Percentiles rank a stretch among this genome's conserved stretches.
Evolutionary conservation across 495 filamentous ascomycete species (phyloP).

Genomic region (Hypoxylon crocopeplum): DNA sequence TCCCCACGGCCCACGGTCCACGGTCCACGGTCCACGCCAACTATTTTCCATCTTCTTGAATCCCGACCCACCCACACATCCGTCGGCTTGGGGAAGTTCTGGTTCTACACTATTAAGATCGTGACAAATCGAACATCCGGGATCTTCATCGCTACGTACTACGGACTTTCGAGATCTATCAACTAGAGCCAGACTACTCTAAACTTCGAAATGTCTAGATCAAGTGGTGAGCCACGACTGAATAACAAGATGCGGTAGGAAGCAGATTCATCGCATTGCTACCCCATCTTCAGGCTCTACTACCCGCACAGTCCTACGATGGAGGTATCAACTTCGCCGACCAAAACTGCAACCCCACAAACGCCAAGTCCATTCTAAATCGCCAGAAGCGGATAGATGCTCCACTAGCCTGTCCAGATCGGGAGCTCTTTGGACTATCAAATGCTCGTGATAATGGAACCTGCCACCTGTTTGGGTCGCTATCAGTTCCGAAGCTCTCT

Average conservation of each 20-base stretch:
- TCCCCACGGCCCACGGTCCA: too few relatives aligned
- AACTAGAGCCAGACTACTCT: too few relatives aligned
- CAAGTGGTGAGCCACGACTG: too few relatives aligned
- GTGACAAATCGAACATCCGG: constrained; percentile 14
- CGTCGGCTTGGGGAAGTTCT: too few relatives aligned
- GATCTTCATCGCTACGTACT: background rate
- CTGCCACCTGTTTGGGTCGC: constrained; percentile 20
- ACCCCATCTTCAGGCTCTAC: too few relatives aligned
- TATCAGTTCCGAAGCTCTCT: constrained; percentile 5
- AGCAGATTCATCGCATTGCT: too few relatives aligned
- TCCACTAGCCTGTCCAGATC: constrained; percentile 35
- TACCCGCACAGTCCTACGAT: too few relatives aligned
- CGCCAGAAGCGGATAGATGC: constrained; percentile 27
- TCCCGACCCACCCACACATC: too few relatives aligned
- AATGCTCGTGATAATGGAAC: constrained; percentile 28
- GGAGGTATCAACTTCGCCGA: constrained; percentile 3
- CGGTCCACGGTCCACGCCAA: background rate
- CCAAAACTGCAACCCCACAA: constrained; percentile 31
- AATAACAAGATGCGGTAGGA: too few relatives aligned
- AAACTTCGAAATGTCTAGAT: too few relatives aligned
- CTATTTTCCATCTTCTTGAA: background rate
- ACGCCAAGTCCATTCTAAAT: constrained; percentile 24
- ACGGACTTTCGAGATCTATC: too few relatives aligned
- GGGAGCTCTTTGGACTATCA: constrained; percentile 21
- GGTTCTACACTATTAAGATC: too few relatives aligned